phyloP scores from a whole-genome alignment of 495 filamentous ascomycete species.

The Terfezia boudieri region DNA sequence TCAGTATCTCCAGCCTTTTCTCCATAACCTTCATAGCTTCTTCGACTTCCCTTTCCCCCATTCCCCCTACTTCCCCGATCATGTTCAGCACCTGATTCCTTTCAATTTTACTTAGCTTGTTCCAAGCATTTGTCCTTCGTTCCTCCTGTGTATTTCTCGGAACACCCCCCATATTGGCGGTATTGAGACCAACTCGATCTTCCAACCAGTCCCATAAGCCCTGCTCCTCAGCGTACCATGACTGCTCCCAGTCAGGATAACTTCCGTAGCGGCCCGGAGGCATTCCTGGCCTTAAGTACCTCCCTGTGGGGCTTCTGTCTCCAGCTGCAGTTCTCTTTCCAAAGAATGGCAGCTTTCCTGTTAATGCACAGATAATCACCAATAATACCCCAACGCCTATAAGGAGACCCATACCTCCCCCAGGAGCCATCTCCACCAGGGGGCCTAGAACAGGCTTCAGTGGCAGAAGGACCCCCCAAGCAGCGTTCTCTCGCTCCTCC shows the following conservation, averaged over 20 bases:
- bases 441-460: conserved; percentile 46
- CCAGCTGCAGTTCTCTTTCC: conserved; percentile 15
- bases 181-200: conserved; percentile 45
- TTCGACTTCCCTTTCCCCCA: conserved; percentile 60
- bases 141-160: conserved; percentile 21
- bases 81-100: neutral
- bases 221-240: conserved; percentile 76
- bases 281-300: conserved; percentile 15
- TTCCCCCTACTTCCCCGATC: conserved; percentile 28
- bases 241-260: conserved; percentile 69
- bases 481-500: conserved; percentile 21
- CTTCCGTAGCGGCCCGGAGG: conserved; percentile 28
- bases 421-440: conserved; percentile 28
- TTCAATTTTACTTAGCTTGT: neutral
- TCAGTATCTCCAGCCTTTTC: conserved; percentile 52
- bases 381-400: neutral
- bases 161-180: conserved; percentile 29
- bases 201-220: conserved; percentile 95
- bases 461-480: conserved; percentile 70
- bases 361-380: conserved; percentile 33
- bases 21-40: conserved; percentile 72
- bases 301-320: conserved; percentile 16
- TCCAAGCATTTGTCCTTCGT: conserved; percentile 7
- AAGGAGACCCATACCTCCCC: neutral
- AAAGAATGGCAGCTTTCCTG: conserved; percentile 29